Conservation (phyloP, 345 rosid genomes). For the Brassica rapa region DNA sequence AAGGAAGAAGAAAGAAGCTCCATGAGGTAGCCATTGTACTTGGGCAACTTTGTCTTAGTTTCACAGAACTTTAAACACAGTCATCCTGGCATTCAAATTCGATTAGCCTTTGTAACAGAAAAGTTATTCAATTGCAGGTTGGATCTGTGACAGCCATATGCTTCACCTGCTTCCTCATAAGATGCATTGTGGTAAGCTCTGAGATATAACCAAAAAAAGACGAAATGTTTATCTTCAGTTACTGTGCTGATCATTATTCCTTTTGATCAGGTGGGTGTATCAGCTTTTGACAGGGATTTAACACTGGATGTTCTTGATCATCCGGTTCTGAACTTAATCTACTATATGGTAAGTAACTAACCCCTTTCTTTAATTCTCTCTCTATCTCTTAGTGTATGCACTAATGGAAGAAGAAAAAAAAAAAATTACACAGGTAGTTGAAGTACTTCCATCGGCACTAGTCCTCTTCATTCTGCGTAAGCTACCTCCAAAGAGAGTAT, state of each 20-base stretch:
- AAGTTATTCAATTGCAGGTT: conserved; percentile 57
- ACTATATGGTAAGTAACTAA: conserved; percentile 67
- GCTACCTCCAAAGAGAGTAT: conserved; percentile 92
- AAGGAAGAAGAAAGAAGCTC: conserved; percentile 98
- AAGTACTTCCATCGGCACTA: conserved; percentile 93
- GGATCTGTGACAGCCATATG: conserved; percentile 98
- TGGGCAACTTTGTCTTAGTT: conserved; percentile 13
- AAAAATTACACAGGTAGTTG: conserved; percentile 69
- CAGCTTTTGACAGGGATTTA: conserved; percentile 74
- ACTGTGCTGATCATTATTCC: background rate
- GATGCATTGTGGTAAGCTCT: conserved; percentile 86
- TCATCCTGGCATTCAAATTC: too few species aligned
- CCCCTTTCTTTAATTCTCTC: background rate
- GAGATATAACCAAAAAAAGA: background rate
- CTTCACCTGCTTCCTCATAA: conserved; percentile 91
- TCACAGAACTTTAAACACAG: background rate
- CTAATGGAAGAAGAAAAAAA: background rate
- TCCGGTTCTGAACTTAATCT: conserved; percentile 88
- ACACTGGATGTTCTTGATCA: conserved; percentile 90
- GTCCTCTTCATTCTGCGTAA: conserved; percentile 90
- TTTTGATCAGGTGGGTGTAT: conserved; percentile 61
- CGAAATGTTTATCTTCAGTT: background rate
- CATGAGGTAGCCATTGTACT: conserved; percentile 62
- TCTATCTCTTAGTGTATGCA: background rate
- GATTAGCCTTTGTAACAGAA: background rate